Conservation (phyloP, 768 basidiomycete species). For the Albatrellus ellisii region DNA sequence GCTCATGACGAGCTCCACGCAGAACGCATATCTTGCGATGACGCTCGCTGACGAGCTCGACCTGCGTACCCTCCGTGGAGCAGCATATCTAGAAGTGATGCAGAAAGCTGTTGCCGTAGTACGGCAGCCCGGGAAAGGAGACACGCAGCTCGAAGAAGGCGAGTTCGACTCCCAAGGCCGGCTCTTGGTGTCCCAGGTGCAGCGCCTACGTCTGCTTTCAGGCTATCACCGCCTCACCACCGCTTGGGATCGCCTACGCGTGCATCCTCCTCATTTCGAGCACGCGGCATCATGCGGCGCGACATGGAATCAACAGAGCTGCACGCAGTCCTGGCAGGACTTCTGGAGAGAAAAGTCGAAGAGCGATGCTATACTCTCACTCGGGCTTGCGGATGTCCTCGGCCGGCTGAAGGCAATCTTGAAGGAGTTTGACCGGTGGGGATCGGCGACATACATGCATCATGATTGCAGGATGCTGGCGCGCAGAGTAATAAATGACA, state of each 20-base stretch:
- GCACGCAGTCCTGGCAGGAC: slow-evolving; percentile 60
- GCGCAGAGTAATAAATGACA: slow-evolving; percentile 39
- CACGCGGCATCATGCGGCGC: slow-evolving; percentile 51
- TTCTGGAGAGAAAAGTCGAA: slow-evolving; percentile 72
- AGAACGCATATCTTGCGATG: slow-evolving; percentile 65
- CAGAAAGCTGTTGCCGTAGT: slow-evolving; percentile 36
- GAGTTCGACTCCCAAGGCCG: slow-evolving; percentile 27
- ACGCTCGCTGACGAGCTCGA: slow-evolving; percentile 58
- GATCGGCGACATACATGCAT: slow-evolving; percentile 68
- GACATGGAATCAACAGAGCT: slow-evolving; percentile 62
- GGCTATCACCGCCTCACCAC: slow-evolving; percentile 58
- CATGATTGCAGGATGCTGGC: slow-evolving; percentile 55
- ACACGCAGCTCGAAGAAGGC: slow-evolving; percentile 11
- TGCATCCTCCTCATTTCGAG: slow-evolving; percentile 44
- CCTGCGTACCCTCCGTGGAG: slow-evolving; percentile 43
- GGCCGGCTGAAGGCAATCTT: slow-evolving; percentile 49
- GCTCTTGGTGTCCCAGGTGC: slow-evolving; percentile 39
- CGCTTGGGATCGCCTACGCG: slow-evolving; percentile 53
- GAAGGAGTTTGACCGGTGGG: slow-evolving; percentile 61
- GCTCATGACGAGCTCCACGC: slow-evolving; percentile 47
- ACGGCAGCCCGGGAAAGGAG: slow-evolving; percentile 10
- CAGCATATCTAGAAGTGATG: slow-evolving; percentile 66
- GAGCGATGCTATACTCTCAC: slow-evolving; percentile 42
- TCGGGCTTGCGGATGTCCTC: slow-evolving; percentile 53
- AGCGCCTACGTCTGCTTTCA: slow-evolving; percentile 52